Percentiles rank a stretch among this genome's conserved stretches.
Evolutionary conservation across 2,329 filamentous ascomycete genomes (phyloP).

Genomic region (Fulvia fulva): DNA sequence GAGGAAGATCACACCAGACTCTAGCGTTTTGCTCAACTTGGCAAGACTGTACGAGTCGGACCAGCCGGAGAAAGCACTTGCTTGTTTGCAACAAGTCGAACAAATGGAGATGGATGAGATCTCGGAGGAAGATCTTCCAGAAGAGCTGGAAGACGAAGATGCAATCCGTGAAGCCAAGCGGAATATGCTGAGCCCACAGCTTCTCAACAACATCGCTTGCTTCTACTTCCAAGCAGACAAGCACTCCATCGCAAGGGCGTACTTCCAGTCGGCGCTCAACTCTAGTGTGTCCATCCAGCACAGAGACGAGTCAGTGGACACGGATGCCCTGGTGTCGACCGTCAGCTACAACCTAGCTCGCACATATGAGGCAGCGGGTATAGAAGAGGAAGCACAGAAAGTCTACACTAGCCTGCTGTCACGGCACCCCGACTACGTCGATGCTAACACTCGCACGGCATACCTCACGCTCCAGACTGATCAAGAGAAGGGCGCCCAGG

Average conservation of each 20-base stretch:
- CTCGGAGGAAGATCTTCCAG: slow-evolving; percentile 63
- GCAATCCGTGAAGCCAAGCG: slow-evolving; percentile 54
- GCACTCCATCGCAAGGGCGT: slow-evolving; percentile 70
- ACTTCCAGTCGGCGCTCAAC: slow-evolving; percentile 88
- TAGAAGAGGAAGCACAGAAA: slow-evolving; percentile 77
- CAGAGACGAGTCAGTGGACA: slow-evolving; percentile 59
- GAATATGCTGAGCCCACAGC: slow-evolving; percentile 77
- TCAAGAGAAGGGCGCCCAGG: slow-evolving; percentile 79
- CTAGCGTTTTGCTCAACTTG: slow-evolving; percentile 85
- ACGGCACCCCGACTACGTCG: slow-evolving; percentile 83
- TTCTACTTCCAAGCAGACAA: slow-evolving; percentile 89
- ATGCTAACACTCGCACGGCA: slow-evolving; percentile 81
- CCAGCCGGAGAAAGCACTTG: slow-evolving; percentile 82
- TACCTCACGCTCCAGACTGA: slow-evolving; percentile 82
- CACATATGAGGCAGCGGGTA: slow-evolving; percentile 81
- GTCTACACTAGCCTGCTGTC: slow-evolving; percentile 83
- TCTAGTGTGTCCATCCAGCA: slow-evolving; percentile 80
- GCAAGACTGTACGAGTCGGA: slow-evolving; percentile 85
- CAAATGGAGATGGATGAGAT: slow-evolving; percentile 81
- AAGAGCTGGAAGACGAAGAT: slow-evolving; percentile 32
- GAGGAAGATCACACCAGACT: slow-evolving; percentile 74
- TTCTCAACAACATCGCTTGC: slow-evolving; percentile 96
- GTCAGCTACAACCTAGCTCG: slow-evolving; percentile 95
- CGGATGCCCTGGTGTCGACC: slow-evolving; percentile 86
- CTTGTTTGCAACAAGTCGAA: slow-evolving; percentile 88